Conservation (phyloP, 2,329 filamentous ascomycete species). For the Drechmeria coniospora region DNA sequence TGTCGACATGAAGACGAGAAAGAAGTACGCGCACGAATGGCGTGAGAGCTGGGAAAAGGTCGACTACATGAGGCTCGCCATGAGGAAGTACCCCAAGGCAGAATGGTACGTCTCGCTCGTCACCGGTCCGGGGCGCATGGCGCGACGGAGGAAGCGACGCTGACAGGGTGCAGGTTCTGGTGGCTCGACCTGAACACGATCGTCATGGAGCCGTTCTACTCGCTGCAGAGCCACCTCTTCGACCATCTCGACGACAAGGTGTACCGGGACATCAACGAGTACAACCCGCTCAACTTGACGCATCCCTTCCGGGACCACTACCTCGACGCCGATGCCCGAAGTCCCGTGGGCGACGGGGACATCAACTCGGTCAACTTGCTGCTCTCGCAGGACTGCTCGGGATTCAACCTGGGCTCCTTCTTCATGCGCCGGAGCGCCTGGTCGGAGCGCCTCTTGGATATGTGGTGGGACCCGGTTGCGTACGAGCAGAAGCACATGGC, state of each 20-base stretch:
- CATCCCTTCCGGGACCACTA: conserved; percentile 64
- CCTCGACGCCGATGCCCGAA: conserved; percentile 60
- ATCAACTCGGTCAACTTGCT: conserved; percentile 71
- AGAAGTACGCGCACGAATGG: conserved; percentile 97
- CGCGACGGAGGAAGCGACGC: not conserved
- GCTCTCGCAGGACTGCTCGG: conserved; percentile 82
- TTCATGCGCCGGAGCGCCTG: conserved; percentile 74
- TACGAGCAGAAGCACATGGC: conserved; percentile 99
- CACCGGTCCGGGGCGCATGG: not conserved
- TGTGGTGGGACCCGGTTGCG: conserved; percentile 96
- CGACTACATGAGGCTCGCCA: conserved; percentile 73
- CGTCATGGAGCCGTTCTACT: conserved; percentile 90
- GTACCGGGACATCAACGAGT: conserved; percentile 91
- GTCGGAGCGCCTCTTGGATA: conserved; percentile 81
- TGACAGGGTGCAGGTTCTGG: conserved; percentile 63
- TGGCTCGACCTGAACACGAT: conserved; percentile 97
- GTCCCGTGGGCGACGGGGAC: conserved; percentile 61
- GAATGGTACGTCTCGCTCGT: conserved; percentile 57
- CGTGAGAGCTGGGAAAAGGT: conserved; percentile 99
- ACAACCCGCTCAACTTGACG: conserved; percentile 86
- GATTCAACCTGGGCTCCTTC: conserved; percentile 95
- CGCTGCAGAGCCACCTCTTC: conserved; percentile 83
- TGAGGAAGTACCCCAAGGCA: conserved; percentile 87
- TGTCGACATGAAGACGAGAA: conserved; percentile 97
- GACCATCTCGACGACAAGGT: conserved; percentile 56